Percentiles rank a stretch among this genome's conserved stretches.
Evolutionary conservation across 2,329 filamentous ascomycete species (phyloP).

Genomic region (Pseudogymnoascus sp.): DNA sequence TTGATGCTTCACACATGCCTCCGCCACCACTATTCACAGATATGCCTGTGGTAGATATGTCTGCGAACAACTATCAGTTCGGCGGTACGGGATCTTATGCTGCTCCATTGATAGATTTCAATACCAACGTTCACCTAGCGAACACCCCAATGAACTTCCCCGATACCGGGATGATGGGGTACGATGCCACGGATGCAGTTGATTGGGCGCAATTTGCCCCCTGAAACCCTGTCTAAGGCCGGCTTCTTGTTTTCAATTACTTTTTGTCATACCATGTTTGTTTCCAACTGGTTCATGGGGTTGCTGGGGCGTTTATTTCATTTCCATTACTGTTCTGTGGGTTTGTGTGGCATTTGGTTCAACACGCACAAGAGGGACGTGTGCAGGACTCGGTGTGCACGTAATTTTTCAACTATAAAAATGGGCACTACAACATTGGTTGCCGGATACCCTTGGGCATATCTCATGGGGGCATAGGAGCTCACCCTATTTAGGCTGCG

Average conservation of each 20-base stretch:
- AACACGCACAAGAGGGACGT: neutral
- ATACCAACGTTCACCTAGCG: neutral
- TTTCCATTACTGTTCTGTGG: neutral
- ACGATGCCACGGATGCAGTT: neutral
- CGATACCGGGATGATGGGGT: neutral
- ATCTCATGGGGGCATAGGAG: neutral
- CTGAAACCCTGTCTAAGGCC: neutral
- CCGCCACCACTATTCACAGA: neutral
- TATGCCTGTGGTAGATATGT: neutral
- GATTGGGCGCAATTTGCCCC: conserved; percentile 2
- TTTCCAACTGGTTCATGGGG: neutral
- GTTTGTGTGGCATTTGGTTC: neutral
- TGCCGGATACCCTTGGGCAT: neutral
- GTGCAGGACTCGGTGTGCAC: neutral
- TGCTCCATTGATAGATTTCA: conserved; percentile 1
- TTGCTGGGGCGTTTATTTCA: conserved; percentile 3
- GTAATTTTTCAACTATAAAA: conserved; percentile 4
- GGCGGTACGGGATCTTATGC: neutral
- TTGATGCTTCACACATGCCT: conserved; percentile 1
- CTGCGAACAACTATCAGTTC: neutral
- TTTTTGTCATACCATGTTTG: neutral
- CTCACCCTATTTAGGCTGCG: neutral
- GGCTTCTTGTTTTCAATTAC: conserved; percentile 3
- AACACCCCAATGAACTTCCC: neutral
- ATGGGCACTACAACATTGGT: neutral